These are phyloP conservation scores for Perilla frutescens DNA, from an alignment of 257 asterid species.

Conservation along the genomic window DNA sequence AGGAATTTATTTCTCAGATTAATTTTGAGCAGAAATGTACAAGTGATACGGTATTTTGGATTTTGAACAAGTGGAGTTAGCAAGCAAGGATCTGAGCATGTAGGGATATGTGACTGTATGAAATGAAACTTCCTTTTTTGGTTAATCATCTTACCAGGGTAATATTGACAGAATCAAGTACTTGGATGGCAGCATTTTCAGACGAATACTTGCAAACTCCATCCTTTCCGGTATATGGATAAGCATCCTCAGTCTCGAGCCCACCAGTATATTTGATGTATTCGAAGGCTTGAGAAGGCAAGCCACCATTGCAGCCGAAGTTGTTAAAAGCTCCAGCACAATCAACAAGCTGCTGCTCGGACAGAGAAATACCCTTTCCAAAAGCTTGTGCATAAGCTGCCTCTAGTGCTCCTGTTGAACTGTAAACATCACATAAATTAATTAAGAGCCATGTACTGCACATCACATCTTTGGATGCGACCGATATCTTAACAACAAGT, in stretches of 20 bases:
- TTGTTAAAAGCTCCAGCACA: conserved; percentile 95
- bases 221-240: conserved; percentile 77
- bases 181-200: conserved; percentile 69
- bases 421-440: conserved; percentile 40
- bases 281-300: conserved; percentile 98
- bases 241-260: conserved; percentile 83
- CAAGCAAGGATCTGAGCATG: too few relatives aligned
- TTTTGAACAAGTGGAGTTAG: background rate
- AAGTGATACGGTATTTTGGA: too few relatives aligned
- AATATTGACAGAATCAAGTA: conserved; percentile 79
- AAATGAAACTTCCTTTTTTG: background rate
- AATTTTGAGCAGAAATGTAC: too few relatives aligned
- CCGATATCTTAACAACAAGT: background rate
- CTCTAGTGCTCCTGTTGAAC: conserved; percentile 98
- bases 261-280: conserved; percentile 92
- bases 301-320: conserved; percentile 91
- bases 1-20: too few relatives aligned
- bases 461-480: background rate
- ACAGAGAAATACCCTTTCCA: conserved; percentile 74
- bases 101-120: too few relatives aligned
- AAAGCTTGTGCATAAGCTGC: conserved; percentile 92
- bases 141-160: conserved; percentile 67
- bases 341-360: conserved; percentile 99
- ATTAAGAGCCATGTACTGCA: background rate
- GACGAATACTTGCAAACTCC: conserved; percentile 77